These are phyloP conservation scores for Fusarium sp. DNA, from an alignment of 2,329 filamentous ascomycete genomes.

Conservation along the genomic window DNA sequence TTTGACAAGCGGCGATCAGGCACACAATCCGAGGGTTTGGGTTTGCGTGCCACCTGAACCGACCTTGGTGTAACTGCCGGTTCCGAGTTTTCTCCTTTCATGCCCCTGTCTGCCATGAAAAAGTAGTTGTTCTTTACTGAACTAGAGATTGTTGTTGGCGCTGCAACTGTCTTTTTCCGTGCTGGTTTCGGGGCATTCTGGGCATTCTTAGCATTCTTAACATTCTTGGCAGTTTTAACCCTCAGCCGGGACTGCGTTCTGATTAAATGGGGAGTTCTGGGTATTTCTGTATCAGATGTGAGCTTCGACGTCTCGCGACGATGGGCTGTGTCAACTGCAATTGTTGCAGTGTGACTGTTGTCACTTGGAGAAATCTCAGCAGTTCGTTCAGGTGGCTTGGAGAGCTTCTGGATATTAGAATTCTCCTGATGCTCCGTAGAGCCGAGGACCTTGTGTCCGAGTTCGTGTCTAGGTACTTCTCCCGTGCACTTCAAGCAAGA, in stretches of 20 bases:
- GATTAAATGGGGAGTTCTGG: slow-evolving; percentile 10
- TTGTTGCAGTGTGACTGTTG: slow-evolving; percentile 3
- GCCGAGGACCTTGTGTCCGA: not conserved
- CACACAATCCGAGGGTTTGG: slow-evolving; percentile 46
- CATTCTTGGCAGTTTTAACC: slow-evolving; percentile 1
- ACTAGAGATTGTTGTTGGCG: slow-evolving; percentile 18
- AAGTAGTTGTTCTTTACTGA: slow-evolving; percentile 47
- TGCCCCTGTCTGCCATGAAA: slow-evolving; percentile 44
- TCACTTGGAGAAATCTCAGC: not conserved
- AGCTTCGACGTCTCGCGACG: slow-evolving; percentile 17
- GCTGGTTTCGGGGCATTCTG: slow-evolving; percentile 8
- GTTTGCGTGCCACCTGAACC: slow-evolving; percentile 29
- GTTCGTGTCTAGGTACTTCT: slow-evolving; percentile 43
- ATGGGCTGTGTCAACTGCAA: slow-evolving; percentile 6
- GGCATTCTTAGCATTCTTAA: slow-evolving; percentile 1
- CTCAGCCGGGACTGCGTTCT: slow-evolving; percentile 16
- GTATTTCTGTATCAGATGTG: slow-evolving; percentile 21
- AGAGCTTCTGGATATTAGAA: slow-evolving; percentile 1
- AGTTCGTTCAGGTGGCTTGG: slow-evolving; percentile 3
- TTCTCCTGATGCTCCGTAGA: slow-evolving; percentile 12
- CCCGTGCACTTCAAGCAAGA: slow-evolving; percentile 59
- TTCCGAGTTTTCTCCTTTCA: slow-evolving; percentile 30
- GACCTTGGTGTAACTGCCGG: slow-evolving; percentile 38
- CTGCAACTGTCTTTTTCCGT: slow-evolving; percentile 19
- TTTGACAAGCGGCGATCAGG: slow-evolving; percentile 34